Evolutionary conservation across 495 filamentous ascomycete genomes (phyloP), one percentile per base, ranked within the genome.

Genomic region (Stereocaulon alpinum): DNA sequence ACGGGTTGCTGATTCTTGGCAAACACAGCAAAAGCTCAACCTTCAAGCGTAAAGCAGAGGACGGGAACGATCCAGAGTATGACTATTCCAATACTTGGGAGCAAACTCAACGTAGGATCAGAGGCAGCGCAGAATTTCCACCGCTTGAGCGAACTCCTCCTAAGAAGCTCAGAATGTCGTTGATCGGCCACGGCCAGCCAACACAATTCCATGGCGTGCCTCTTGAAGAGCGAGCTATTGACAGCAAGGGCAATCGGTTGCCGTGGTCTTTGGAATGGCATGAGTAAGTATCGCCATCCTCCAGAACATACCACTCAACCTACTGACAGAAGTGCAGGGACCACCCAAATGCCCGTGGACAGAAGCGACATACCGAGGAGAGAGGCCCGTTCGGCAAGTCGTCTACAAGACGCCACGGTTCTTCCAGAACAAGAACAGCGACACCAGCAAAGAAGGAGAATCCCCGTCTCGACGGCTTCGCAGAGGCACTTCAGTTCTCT

Each of bases 121-220:
- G 9, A 10, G n/a, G 49, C 27, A 52, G 17, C 7, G 17, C 20
- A 4, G 30, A 18, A 6, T 15, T 22, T 4, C 17, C 15, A 15
- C 34, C 34, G 34, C 34, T 11, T 9, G 12, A 37, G 34, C 7
- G 34, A 6, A 37, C 9, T 9, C 6, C n/a, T 52, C 30, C 15
- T 18, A 42, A 59, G 37, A 51, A 40, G 30, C 15, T 17, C n/a
- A 64, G 34, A n/a, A 64, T 64, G 62, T 45, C 49, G 34, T 30
- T 37, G 41, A 45, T 29, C 22, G 34, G 45, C 40, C 40, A 60
- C 4, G 61, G 63, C 12, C 55, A 55, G 30, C 66, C 65, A 45
- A 84, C 83, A 74, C 83, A 86, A 67, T 81, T 86, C 49, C 83
- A 86, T 66, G 80, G 77, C 45, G 83, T 86, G 24, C 83, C 82